Base-by-base conservation (phyloP, 2,329 filamentous ascomycete genomes). In the Fusarium zealandicum region DNA sequence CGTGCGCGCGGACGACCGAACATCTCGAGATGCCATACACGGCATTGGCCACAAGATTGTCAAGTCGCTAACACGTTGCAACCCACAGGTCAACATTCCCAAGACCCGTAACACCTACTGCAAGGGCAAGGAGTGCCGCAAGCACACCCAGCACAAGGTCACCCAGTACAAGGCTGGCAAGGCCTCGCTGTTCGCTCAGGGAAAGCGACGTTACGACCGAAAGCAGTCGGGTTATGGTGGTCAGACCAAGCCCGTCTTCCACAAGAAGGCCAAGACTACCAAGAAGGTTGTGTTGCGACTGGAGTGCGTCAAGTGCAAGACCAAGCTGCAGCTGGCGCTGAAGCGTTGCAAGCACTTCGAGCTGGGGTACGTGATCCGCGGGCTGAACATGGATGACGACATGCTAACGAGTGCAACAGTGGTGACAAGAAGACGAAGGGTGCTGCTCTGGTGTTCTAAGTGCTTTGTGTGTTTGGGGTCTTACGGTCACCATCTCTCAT, bases 401-500 rank as follows among this genome's bases (percentile, higher is more conserved):
- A 68, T 73, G 65, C 79, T 84, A 76, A 84, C 73, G 42, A 52
- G 55, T 59, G 63, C 51, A 69, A 73, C 72, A 96, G 95, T 89
- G 95, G 95, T 88, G 95, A 99, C 90, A 99, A 99, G 93, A 99
- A 99, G 92, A 99, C 95, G 75, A 99, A 99, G 92, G 95, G 95
- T 90, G 95, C 95, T 74, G 95, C 95, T 81, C 88, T 99, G 76
- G 95, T 99, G 75, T 99, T 99, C 88, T 99, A 96, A 89, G 82
- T 85, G 80, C 77, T 74, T 80, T 80, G 75, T 73, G 69, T 69
- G 70, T 69, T 72, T 73, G 68, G 72, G 70, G 70, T 62, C 59
- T 62, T 39, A 62, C 59, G 59, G 59, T 73, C 70, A 74, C 69
- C 72, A 71, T 72, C 71, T 72, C 70, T 75, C 67, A 71, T 74